A percentile compares a stretch with the other conserved stretches of the same genome.
phyloP scores from a whole-genome alignment of 2,329 filamentous ascomycete species.

The Tolypocladium tundrense region DNA sequence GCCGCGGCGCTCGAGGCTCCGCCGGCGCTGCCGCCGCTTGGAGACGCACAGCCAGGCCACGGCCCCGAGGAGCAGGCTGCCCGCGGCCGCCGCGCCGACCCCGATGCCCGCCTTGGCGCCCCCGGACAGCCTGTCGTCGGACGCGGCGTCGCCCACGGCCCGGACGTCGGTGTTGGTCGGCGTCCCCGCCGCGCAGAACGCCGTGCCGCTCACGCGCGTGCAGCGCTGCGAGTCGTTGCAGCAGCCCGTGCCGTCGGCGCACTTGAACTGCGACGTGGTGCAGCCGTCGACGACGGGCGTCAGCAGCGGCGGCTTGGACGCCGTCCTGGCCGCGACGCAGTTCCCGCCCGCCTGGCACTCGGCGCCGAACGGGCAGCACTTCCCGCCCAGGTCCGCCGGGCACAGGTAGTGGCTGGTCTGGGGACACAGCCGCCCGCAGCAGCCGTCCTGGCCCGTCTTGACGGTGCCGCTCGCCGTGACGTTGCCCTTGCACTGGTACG shows the following conservation, averaged over 20 bases:
- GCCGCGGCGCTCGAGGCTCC: slow-evolving; percentile 9
- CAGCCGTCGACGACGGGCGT: slow-evolving; percentile 30
- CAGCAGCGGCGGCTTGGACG: slow-evolving; percentile 14
- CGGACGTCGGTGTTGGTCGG: slow-evolving; percentile 16
- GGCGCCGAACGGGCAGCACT: slow-evolving; percentile 37
- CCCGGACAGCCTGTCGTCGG: slow-evolving; percentile 24
- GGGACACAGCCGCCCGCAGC: slow-evolving; percentile 30
- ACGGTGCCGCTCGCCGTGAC: slow-evolving; percentile 11
- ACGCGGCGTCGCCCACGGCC: slow-evolving; percentile 9
- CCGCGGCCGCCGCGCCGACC: slow-evolving; percentile 37
- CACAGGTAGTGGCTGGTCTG: slow-evolving; percentile 34
- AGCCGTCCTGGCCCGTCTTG: slow-evolving; percentile 18
- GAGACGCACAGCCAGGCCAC: slow-evolving; percentile 37
- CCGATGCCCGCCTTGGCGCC: slow-evolving; percentile 49
- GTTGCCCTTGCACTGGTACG: slow-evolving; percentile 23
- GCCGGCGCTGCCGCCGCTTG: slow-evolving; percentile 21
- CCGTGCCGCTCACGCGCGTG: slow-evolving; percentile 22
- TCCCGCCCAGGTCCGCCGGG: slow-evolving; percentile 29
- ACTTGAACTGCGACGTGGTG: slow-evolving; percentile 32
- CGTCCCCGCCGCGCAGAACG: slow-evolving; percentile 28
- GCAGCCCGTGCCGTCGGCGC: slow-evolving; percentile 37
- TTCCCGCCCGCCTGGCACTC: slow-evolving; percentile 26
- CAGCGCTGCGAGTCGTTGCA: slow-evolving; percentile 35
- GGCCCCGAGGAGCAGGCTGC: slow-evolving; percentile 28
- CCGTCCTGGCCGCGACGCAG: slow-evolving; percentile 23